Base-by-base conservation (phyloP, 2,329 filamentous ascomycete genomes). In the Neofusicoccum kwambonambiense region DNA sequence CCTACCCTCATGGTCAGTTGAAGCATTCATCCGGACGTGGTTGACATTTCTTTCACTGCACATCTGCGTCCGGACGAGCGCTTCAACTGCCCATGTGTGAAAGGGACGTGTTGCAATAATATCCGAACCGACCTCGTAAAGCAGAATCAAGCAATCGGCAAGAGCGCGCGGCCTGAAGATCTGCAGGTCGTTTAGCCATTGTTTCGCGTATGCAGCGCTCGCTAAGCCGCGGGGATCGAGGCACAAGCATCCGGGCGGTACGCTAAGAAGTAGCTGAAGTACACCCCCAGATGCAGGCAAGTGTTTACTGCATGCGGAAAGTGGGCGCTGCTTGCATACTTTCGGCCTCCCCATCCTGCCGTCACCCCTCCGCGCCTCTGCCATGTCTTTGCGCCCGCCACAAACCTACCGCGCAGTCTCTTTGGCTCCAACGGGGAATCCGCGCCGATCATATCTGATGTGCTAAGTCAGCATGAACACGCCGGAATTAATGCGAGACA, bases 131-230 rank as follows among this genome's bases (percentile, higher is more conserved):
- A 19, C 19, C 22, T 22, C 22, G 22, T 31, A 31, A 31, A 31
- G 27, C 27, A 31, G 27, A 31, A 31, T 7, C 27, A 31, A 7
- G 27, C 6, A 31, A 31, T 31, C 27, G 27, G 27, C 6, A 31
- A 31, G 27, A 31, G 27, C 6, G 27, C 27, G 4, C 27, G 67
- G 68, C 9, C 68, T 67, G 9, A n/a, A 51, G 47, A 51, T 31
- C 22, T 45, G n/a, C 42, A 45, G 17, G 15, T 4, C 8, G 17
- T 7, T 9, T 45, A 4, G 27, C 42, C 15, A 17, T 17, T 49
- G 45, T 49, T 49, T 49, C 45, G 45, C 17, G 45, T 4, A 49
- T 12, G 45, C 45, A 49, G 9, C 17, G 1, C 27, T 17, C n/a
- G 17, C 9, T n/a, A 5, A 49, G 8, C 17, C 45, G 19, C 17